Evolutionary conservation across 192 early-diverging fungal genomes (phyloP).

Genomic region (Gaertneriomyces sp.): DNA sequence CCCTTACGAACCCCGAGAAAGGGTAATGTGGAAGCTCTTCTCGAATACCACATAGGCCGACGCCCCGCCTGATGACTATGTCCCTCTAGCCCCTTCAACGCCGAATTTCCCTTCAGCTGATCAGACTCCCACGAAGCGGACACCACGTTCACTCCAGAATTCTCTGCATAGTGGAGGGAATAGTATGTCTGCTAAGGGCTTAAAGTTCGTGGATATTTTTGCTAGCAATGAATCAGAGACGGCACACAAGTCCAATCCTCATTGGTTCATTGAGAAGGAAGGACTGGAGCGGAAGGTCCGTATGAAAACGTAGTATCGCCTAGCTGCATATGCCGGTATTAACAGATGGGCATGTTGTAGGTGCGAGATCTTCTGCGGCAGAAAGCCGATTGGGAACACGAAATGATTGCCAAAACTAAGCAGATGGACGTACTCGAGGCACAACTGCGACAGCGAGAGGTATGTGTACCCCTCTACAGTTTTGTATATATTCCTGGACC

Average conservation of each 20-base stretch:
- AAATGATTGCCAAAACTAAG: background rate
- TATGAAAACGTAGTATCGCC: background rate
- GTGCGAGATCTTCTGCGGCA: background rate
- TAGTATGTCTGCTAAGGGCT: no score
- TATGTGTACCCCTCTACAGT: background rate
- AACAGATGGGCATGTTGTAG: background rate
- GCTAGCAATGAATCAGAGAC: background rate
- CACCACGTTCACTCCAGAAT: no score
- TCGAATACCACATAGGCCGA: no score
- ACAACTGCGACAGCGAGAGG: constrained; percentile 4
- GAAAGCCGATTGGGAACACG: background rate
- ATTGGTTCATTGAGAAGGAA: background rate
- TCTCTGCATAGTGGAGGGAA: no score
- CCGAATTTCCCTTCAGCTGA: no score
- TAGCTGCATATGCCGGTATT: background rate
- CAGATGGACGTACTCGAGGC: background rate
- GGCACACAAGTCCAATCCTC: background rate
- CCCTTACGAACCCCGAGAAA: no score
- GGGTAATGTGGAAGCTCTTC: no score
- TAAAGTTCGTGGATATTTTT: background rate
- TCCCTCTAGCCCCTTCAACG: no score
- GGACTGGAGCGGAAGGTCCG: constrained; percentile 5
- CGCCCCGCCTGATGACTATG: no score
- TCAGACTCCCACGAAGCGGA: no score
- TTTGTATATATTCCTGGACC: no score